Evolutionary conservation across 1,284 basidiomycete species (phyloP), one percentile per base, ranked within the genome.

Genomic region (Schizophyllum amplum): DNA sequence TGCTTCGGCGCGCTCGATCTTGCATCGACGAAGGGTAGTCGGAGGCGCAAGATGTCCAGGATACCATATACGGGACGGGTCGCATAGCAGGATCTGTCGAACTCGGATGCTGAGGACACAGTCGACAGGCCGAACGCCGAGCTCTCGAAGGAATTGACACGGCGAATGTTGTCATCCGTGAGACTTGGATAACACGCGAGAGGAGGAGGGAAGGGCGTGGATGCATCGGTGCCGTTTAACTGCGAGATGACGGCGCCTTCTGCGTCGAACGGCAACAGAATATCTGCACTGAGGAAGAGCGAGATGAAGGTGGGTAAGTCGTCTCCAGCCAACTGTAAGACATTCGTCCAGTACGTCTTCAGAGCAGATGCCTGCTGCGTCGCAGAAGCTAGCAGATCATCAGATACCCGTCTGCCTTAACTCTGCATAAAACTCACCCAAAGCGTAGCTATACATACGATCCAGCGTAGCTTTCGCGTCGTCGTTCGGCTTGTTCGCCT

Each of bases 201-300:
- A 0, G 84, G 82, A 21, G 81, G 78, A 2, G 84, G 83, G 63
- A 86, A 86, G 9, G 73, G 67, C 6, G 66, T 58, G 13, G 73
- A 68, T 11, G 77, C 65, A 9, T 42, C 33, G 20, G 73, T 69
- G 56, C 72, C 72, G 9, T 74, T 71, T 56, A 83, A 68, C 11
- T 80, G 62, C 17, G 65, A 62, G 25, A 82, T 60, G 1, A 68
- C 58, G 17, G 63, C 60, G 5, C 57, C 60, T 24, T 68, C 70
- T n/a, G 66, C 76, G 65, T 86, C 79, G 63, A 86, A 86, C 20
- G 83, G 82, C n/a, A 85, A 66, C 11, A 86, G 63, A 57, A 86
- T 72, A 2, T 76, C 74, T 4, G 83, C 77, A 11, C 72, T 69
- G 48, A 68, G 70, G 50, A 85, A 61, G 4, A 73, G 70, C 9